Conservation (phyloP, 1,284 basidiomycete species). For the Cutaneotrichosporon sp. region DNA sequence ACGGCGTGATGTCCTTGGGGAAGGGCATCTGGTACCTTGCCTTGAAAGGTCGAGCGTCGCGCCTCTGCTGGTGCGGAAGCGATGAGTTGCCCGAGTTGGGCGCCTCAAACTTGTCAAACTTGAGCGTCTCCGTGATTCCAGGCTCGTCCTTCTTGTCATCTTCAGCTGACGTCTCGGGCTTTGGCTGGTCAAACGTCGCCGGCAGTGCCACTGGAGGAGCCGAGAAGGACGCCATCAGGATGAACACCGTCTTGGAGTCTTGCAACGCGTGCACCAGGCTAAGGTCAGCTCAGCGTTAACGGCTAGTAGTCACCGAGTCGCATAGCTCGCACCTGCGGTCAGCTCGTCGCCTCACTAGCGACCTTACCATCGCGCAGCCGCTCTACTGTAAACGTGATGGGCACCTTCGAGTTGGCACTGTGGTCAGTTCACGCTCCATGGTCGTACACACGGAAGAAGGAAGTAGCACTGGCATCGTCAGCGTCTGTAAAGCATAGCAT, state of each 20-base stretch:
- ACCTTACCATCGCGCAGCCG: constrained; percentile 61
- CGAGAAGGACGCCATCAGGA: constrained; percentile 80
- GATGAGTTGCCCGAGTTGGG: constrained; percentile 3
- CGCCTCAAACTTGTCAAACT: constrained; percentile 8
- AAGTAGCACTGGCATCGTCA: constrained; percentile 38
- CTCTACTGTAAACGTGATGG: constrained; percentile 80
- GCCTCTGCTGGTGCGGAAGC: constrained; percentile 4
- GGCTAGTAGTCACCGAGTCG: constrained; percentile 17
- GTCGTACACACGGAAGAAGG: constrained; percentile 29
- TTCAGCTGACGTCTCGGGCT: not conserved
- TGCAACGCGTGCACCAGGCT: constrained; percentile 71
- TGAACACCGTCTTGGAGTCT: constrained; percentile 69
- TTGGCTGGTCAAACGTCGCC: not conserved
- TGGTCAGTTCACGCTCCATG: not conserved
- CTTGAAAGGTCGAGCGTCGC: constrained; percentile 10
- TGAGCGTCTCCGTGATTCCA: constrained; percentile 14
- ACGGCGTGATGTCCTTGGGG: constrained; percentile 52
- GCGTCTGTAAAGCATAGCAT: not conserved
- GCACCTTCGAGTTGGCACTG: constrained; percentile 67
- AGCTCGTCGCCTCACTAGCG: not conserved
- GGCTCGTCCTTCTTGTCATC: constrained; percentile 15
- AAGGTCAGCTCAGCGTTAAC: constrained; percentile 48
- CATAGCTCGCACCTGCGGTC: constrained; percentile 21
- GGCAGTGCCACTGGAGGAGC: constrained; percentile 51
- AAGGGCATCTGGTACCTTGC: constrained; percentile 32